phyloP scores from a whole-genome alignment of 163 green algal genomes.

The Chloromonas sp. region DNA sequence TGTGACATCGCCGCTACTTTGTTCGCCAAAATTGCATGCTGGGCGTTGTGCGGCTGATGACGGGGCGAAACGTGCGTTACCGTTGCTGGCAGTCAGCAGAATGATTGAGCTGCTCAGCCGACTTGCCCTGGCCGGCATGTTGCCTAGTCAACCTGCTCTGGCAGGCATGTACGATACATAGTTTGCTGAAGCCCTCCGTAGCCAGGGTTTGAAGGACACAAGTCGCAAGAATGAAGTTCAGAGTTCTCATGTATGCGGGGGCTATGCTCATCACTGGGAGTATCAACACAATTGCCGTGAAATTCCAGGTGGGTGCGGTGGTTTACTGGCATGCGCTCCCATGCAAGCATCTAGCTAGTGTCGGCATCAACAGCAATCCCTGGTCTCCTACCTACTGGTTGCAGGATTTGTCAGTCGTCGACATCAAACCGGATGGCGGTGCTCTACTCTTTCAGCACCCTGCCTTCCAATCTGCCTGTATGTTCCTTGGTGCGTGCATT shows the following conservation, averaged over 20 bases:
- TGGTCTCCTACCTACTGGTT: background rate
- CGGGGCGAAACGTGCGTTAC: too few species aligned
- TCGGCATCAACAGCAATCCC: too few species aligned
- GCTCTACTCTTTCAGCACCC: conserved; percentile 66
- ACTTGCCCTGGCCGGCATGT: too few species aligned
- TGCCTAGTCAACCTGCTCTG: too few species aligned
- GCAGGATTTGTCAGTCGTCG: conserved; percentile 70
- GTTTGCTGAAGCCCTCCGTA: too few species aligned
- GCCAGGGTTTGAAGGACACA: too few species aligned
- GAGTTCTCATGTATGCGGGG: background rate
- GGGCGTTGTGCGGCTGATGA: too few species aligned
- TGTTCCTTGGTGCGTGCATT: conserved; percentile 67
- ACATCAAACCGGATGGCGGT: conserved; percentile 33
- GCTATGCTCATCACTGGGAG: conserved; percentile 50
- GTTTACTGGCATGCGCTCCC: background rate
- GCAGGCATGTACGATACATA: too few species aligned
- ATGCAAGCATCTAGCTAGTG: background rate
- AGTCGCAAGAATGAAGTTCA: background rate
- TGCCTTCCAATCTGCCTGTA: conserved; percentile 49
- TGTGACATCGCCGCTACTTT: too few species aligned
- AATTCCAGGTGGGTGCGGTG: conserved; percentile 47
- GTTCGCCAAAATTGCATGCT: too few species aligned
- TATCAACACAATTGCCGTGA: conserved; percentile 79
- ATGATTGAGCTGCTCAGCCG: too few species aligned
- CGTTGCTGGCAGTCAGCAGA: too few species aligned